phyloP scores from a whole-genome alignment of 2,329 filamentous ascomycete genomes.

The Penicillium sp. region DNA sequence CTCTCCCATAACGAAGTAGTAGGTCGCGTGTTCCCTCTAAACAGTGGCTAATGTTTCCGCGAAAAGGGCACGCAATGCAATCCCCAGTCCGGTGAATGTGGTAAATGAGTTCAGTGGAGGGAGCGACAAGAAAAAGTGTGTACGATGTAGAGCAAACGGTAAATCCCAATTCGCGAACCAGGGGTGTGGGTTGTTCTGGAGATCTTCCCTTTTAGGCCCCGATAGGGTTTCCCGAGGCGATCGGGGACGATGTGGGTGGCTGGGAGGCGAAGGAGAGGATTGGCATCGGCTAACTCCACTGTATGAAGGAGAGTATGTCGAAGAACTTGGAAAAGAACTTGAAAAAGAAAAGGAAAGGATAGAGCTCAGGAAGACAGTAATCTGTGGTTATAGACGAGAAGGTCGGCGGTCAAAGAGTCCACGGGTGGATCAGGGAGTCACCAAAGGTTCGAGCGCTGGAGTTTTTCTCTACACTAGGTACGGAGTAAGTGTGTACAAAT shows the following conservation, averaged over 20 bases:
- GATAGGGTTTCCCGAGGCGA: conserved; percentile 5
- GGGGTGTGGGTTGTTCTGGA: conserved; percentile 1
- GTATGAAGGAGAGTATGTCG: not conserved
- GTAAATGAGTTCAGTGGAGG: not conserved
- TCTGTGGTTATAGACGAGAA: not conserved
- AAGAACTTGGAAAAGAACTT: not conserved
- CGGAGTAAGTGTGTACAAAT: not conserved
- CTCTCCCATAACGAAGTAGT: conserved; percentile 32
- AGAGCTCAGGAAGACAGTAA: not conserved
- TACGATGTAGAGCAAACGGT: not conserved
- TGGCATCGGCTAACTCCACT: not conserved
- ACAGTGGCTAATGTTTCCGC: conserved; percentile 14
- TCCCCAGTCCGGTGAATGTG: not conserved
- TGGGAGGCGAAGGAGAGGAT: conserved; percentile 2
- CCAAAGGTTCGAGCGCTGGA: not conserved
- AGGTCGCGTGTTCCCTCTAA: conserved; percentile 12
- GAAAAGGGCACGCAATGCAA: not conserved
- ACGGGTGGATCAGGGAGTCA: conserved; percentile 15
- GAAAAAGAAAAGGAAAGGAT: not conserved
- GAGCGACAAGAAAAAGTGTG: not conserved
- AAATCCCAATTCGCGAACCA: conserved; percentile 2
- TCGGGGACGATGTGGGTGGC: not conserved
- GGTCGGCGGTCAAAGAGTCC: conserved; percentile 9
- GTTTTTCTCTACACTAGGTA: not conserved
- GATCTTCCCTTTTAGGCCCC: not conserved